phyloP scores from a whole-genome alignment of 73 alveolate genomes.

The Tetrahymena elliotti region DNA sequence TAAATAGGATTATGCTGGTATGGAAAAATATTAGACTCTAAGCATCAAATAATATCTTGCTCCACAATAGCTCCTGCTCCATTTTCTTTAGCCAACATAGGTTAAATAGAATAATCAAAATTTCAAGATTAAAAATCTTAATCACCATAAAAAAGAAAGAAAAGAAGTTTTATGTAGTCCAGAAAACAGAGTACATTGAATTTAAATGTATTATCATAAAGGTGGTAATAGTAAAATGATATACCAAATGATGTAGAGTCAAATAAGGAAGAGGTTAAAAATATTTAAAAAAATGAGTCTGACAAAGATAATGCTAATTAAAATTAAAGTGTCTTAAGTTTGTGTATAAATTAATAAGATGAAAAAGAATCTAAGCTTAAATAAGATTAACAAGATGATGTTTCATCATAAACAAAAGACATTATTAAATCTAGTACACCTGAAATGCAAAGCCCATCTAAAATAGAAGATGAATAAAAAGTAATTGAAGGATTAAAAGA shows the following conservation, averaged over 20 bases:
- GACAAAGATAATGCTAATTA: neutral
- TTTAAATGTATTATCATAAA: neutral
- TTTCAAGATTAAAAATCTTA: neutral
- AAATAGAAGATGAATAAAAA: neutral
- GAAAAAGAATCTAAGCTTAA: too few species aligned
- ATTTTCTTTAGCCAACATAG: neutral
- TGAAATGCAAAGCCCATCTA: neutral
- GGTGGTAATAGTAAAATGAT: neutral
- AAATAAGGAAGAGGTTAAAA: too few species aligned
- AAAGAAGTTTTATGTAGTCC: neutral
- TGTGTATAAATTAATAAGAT: neutral
- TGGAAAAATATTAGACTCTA: neutral
- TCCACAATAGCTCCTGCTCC: neutral
- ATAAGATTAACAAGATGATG: too few species aligned
- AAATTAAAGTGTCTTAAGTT: neutral
- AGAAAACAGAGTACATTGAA: neutral
- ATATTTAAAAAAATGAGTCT: too few species aligned
- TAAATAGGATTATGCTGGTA: neutral
- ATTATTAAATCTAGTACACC: neutral
- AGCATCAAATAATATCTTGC: neutral
- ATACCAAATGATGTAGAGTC: too few species aligned
- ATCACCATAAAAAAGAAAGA: neutral
- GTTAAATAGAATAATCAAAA: neutral
- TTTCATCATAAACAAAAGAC: neutral
- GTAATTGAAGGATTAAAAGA: neutral